A percentile compares a stretch with the other conserved stretches of the same genome.
Conservation (phyloP, 2,329 filamentous ascomycete species). For the Hypoxylon sp. region DNA sequence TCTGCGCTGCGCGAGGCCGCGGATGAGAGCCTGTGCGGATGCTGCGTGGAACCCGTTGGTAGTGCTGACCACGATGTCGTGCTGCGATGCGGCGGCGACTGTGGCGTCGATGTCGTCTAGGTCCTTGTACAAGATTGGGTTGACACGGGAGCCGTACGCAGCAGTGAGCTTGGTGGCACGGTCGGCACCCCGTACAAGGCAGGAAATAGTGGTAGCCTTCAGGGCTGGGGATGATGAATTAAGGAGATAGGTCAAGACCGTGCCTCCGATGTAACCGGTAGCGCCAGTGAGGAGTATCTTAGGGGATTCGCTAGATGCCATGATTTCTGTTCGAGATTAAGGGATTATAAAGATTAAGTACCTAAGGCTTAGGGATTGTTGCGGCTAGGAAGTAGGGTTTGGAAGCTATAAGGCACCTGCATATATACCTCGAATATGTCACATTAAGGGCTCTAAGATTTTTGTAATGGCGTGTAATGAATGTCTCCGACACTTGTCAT, state of each 20-base stretch:
- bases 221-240: slow-evolving; percentile 37
- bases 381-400: background rate
- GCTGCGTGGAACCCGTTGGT: slow-evolving; percentile 58
- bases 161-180: slow-evolving; percentile 41
- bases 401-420: background rate
- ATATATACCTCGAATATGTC: background rate
- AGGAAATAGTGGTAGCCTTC: slow-evolving; percentile 37
- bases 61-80: slow-evolving; percentile 61
- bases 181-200: slow-evolving; percentile 46
- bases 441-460: background rate
- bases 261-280: slow-evolving; percentile 49
- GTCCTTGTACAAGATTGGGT: slow-evolving; percentile 43
- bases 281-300: slow-evolving; percentile 49
- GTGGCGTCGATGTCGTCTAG: slow-evolving; percentile 48
- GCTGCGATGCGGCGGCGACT: slow-evolving; percentile 38
- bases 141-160: slow-evolving; percentile 46
- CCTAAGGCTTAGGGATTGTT: background rate
- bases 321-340: slow-evolving; percentile 14
- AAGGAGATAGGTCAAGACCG: slow-evolving; percentile 43
- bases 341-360: background rate
- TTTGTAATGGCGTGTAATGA: background rate
- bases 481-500: background rate
- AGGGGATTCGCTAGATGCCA: slow-evolving; percentile 37
- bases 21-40: slow-evolving; percentile 59
- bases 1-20: slow-evolving; percentile 59